phyloP scores from a whole-genome alignment of 768 basidiomycete species.

The Candolleomyces eurysporus region DNA sequence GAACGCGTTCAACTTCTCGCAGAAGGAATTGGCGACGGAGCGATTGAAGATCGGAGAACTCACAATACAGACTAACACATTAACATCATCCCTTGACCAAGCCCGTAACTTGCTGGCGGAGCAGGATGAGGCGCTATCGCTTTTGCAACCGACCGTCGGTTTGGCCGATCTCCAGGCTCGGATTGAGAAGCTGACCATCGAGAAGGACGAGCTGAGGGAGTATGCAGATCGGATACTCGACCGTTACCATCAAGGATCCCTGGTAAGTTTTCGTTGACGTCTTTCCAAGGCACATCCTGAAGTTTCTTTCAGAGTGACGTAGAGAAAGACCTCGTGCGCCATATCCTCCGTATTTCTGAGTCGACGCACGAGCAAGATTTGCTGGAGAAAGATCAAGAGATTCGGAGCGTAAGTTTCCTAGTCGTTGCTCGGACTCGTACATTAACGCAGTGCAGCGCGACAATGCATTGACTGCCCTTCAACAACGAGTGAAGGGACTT shows the following conservation, averaged over 20 bases:
- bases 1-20: constrained; percentile 16
- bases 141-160: neutral
- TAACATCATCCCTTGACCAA: constrained; percentile 12
- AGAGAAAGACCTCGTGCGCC: constrained; percentile 49
- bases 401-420: constrained; percentile 42
- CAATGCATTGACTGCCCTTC: constrained; percentile 40
- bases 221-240: constrained; percentile 26
- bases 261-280: constrained; percentile 36
- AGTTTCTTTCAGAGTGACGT: constrained; percentile 36
- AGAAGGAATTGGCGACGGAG: constrained; percentile 11
- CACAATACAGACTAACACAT: constrained; percentile 11
- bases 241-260: constrained; percentile 43
- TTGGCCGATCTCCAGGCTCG: constrained; percentile 13
- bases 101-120: neutral
- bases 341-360: constrained; percentile 42
- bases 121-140: constrained; percentile 8
- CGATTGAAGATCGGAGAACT: constrained; percentile 13
- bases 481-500: constrained; percentile 42
- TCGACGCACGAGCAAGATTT: constrained; percentile 51
- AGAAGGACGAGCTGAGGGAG: constrained; percentile 24
- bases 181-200: constrained; percentile 15
- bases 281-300: neutral
- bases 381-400: constrained; percentile 54
- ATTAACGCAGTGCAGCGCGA: constrained; percentile 38
- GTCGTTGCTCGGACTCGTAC: constrained; percentile 7